Percentiles rank a stretch among this genome's conserved stretches.
Conservation (phyloP, 1,284 basidiomycete species). For the Moesziomyces parantarcticus region DNA sequence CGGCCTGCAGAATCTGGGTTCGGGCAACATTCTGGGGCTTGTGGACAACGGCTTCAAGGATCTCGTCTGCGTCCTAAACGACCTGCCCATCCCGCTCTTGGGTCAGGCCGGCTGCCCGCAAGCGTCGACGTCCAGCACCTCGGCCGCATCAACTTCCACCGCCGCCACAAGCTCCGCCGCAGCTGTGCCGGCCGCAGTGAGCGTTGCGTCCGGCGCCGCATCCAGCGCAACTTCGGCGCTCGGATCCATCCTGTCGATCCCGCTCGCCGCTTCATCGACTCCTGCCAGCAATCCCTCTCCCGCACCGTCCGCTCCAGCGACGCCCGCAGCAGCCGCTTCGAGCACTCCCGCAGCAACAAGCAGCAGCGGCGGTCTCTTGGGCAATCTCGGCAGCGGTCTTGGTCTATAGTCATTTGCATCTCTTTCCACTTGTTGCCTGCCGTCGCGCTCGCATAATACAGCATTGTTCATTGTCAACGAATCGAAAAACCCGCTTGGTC, state of each 20-base stretch:
- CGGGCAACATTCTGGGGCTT: slow-evolving; percentile 1
- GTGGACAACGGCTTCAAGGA: slow-evolving; percentile 5
- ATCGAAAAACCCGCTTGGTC: not conserved
- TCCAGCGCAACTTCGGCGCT: not conserved
- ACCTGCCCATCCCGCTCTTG: slow-evolving; percentile 3
- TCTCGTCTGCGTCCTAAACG: slow-evolving; percentile 3
- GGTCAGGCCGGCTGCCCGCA: slow-evolving; percentile 8
- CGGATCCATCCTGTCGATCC: not conserved
- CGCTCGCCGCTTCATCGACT: not conserved
- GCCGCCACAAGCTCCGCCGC: not conserved
- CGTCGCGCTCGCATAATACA: not conserved
- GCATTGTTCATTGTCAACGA: not conserved
- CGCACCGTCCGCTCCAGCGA: not conserved
- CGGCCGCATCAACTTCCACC: not conserved
- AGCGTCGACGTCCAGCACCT: not conserved
- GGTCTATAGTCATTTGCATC: not conserved
- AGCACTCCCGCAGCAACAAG: not conserved
- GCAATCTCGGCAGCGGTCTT: not conserved
- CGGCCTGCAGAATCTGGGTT: slow-evolving; percentile 3
- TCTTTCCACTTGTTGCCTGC: not conserved
- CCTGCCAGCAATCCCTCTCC: not conserved
- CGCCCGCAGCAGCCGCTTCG: not conserved
- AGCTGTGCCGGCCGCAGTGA: not conserved
- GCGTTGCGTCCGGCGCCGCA: not conserved
- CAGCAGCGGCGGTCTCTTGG: not conserved